These are phyloP conservation scores for Geosmithia putterillii DNA, from an alignment of 2,329 filamentous ascomycete species.

Conservation along the genomic window DNA sequence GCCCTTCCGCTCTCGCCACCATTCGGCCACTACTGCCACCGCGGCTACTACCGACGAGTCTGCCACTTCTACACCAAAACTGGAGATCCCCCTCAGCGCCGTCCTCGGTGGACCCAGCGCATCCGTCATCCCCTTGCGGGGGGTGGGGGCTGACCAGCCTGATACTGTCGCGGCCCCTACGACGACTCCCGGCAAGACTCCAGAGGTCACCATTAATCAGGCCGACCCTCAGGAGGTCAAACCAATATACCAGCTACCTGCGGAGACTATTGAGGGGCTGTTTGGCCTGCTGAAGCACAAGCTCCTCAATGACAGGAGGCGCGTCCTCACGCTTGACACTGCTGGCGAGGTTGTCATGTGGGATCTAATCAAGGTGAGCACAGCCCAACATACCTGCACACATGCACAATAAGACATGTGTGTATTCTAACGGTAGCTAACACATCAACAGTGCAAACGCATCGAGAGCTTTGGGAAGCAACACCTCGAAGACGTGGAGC, in stretches of 20 bases:
- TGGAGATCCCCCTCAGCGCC: conserved; percentile 64
- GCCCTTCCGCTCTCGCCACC: conserved; percentile 34
- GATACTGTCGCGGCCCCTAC: conserved; percentile 10
- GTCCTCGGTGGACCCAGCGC: conserved; percentile 77
- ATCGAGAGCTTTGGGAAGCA: conserved; percentile 89
- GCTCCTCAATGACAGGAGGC: conserved; percentile 78
- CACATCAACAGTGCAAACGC: conserved; percentile 54
- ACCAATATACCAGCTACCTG: conserved; percentile 56
- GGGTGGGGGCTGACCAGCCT: conserved; percentile 16
- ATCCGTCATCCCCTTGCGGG: conserved; percentile 55
- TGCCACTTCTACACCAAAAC: too few relatives aligned
- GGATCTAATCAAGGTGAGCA: conserved; percentile 69
- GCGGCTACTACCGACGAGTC: conserved; percentile 12
- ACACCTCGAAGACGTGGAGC: conserved; percentile 84
- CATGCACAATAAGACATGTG: not conserved
- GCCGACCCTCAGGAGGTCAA: conserved; percentile 23
- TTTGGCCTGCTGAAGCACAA: conserved; percentile 91
- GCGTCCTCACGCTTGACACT: conserved; percentile 85
- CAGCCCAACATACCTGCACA: not conserved
- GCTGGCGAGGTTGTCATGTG: conserved; percentile 90
- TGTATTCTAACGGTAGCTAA: not conserved
- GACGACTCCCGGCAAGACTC: conserved; percentile 22
- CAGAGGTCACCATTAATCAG: conserved; percentile 10
- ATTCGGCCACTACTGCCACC: conserved; percentile 28
- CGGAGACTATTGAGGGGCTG: conserved; percentile 85